These are phyloP conservation scores for Cudoniella acicularis DNA, from an alignment of 495 filamentous ascomycete genomes.

Conservation along the genomic window DNA sequence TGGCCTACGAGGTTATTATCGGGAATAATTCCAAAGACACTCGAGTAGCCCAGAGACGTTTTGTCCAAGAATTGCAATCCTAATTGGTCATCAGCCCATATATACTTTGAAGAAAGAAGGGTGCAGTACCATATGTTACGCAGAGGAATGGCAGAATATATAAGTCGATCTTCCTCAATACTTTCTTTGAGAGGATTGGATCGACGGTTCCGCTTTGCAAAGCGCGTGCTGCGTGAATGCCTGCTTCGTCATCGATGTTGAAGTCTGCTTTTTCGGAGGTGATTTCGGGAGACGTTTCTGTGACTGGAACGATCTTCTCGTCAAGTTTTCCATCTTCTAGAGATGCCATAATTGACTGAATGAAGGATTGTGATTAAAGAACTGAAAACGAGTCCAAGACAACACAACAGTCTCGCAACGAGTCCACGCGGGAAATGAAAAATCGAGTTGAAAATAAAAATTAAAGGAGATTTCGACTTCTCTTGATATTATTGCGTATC, in stretches of 20 bases:
- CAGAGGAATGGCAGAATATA: conserved; percentile 48
- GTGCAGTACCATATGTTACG: conserved; percentile 33
- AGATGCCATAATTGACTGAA: no score
- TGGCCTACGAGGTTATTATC: conserved; percentile 10
- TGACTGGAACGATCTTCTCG: no score
- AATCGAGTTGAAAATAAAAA: no score
- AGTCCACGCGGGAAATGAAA: no score
- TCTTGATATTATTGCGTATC: no score
- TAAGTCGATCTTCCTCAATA: conserved; percentile 26
- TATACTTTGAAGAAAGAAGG: conserved; percentile 22
- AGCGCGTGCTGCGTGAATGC: conserved; percentile 21
- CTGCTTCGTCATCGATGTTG: conserved; percentile 28
- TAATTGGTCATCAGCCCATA: conserved; percentile 17
- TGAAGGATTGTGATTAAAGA: no score
- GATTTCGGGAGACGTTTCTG: no score
- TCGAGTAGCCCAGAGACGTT: conserved; percentile 59
- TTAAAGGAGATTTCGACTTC: no score
- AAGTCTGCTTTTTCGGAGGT: no score
- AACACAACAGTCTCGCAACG: no score
- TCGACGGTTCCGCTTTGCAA: conserved; percentile 19
- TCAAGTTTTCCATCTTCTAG: no score
- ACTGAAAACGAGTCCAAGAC: no score
- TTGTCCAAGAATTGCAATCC: conserved; percentile 58
- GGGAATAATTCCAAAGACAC: conserved; percentile 54
- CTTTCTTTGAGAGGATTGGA: conserved; percentile 17